Base-by-base conservation (phyloP, 805 yeast genomes). In the Yarrowia porcina region DNA sequence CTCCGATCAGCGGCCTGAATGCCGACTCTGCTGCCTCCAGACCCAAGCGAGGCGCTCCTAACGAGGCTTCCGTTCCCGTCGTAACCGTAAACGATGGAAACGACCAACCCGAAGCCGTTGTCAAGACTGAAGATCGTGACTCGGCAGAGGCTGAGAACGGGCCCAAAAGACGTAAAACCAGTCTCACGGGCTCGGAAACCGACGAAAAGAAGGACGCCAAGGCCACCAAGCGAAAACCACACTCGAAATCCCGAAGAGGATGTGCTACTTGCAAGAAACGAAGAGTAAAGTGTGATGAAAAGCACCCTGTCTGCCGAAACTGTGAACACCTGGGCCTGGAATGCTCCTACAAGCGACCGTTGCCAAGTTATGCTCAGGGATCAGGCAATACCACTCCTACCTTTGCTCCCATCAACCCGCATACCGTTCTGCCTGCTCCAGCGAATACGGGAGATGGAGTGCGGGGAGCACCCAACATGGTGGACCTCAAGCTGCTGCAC, bases 201-300 rank as follows among this genome's bases (percentile, higher is more conserved):
- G 61, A 56, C 18, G 61, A 56, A 21, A 39, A 39, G 30, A 56
- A 21, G 20, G 49, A 56, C 17, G 12, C 21, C 30, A 38, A 20
- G n/a, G 28, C 52, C 15, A 23, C 63, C 27, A 92, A 90, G 74
- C 80, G 97, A 47, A 88, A 89, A 70, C 93, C 87, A 70, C 98
- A 93, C 72, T 88, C 86, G 65, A 93, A 93, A 74, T 88, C 96
- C 35, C 82, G 96, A 64, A 83, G 84, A 63, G 98, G 98, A 0
- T 92, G 98, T 75, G 82, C 85, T 39, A 89, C 96, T 2, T 92
- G 98, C 75, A 92, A 92, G 71, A 82, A 83, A 66, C 82, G 98
- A 69, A 79, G 97, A 59, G 97, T 93, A 41, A 92, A 92, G 72
- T 92, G 98, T 78, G 97, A 92, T 72, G 97, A 93, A 73, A 77